Evolutionary conservation across 1,284 basidiomycete species (phyloP).

Genomic region (Sporisorium exsertum): DNA sequence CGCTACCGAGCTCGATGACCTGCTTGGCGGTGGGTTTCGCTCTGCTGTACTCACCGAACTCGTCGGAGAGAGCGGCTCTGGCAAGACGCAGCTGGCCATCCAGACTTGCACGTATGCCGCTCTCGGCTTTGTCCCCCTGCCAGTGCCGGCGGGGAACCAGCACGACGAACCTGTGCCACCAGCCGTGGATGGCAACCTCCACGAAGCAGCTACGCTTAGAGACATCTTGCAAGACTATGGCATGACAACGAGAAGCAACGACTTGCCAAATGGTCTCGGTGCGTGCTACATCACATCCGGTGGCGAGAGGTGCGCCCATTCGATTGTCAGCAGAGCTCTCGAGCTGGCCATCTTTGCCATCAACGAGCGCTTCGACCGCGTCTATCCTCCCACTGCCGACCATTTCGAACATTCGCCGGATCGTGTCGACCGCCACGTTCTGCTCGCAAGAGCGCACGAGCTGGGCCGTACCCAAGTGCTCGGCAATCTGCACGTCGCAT

Average conservation of each 20-base stretch:
- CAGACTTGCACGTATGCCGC: constrained; percentile 50
- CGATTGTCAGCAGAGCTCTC: constrained; percentile 31
- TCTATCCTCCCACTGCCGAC: neutral
- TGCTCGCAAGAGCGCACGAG: constrained; percentile 19
- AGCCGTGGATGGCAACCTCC: neutral
- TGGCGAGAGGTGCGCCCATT: constrained; percentile 35
- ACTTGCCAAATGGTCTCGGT: constrained; percentile 1
- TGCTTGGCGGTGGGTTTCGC: constrained; percentile 50
- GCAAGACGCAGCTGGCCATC: constrained; percentile 61
- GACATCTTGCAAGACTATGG: constrained; percentile 23
- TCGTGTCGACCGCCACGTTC: constrained; percentile 3
- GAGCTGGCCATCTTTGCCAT: constrained; percentile 19
- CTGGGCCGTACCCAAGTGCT: constrained; percentile 26
- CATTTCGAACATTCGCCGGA: neutral
- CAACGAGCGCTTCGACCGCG: constrained; percentile 5
- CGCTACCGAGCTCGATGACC: constrained; percentile 34
- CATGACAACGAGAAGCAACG: constrained; percentile 2
- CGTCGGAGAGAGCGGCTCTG: constrained; percentile 59
- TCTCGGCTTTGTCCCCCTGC: constrained; percentile 30
- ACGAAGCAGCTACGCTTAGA: constrained; percentile 5
- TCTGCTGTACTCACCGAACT: constrained; percentile 52
- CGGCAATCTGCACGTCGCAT: constrained; percentile 38
- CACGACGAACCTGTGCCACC: neutral
- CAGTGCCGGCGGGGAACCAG: neutral
- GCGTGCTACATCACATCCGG: constrained; percentile 43